Base-by-base conservation (phyloP, 1,284 basidiomycete genomes). In the Trichosporon faecale region DNA sequence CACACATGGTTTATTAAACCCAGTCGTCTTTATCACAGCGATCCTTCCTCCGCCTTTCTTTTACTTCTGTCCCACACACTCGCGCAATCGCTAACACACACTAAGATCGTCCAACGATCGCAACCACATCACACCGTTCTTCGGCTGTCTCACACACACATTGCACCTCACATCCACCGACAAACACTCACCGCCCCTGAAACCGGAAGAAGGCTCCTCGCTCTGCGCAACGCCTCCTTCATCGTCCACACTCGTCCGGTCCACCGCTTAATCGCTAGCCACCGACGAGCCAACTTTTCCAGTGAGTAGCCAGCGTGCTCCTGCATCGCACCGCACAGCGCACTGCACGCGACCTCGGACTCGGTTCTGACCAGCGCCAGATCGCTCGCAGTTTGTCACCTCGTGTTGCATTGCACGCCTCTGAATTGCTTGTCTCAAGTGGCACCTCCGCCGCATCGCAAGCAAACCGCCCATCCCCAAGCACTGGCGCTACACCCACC, bases 1-100 rank as follows among this genome's bases (percentile, higher is more conserved):
- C 57, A 57, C 55, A 31, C 29, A 33, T 60, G 57, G 57, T 31
- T 55, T 33, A 60, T 60, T 60, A 60, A 29, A 60, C 57, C 57
- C 57, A 60, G 52, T 18, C 29, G 57, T 52, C 49, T 61, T 18
- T 16, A 37, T 64, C 63, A 2, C 35, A 64, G 21, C 57, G 57
- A 57, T 29, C 55, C 25, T 37, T 63, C 61, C 61, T 63, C 61
- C 31, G 35, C 61, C 5, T 9, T 63, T 63, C 35, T 33, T 37
- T 35, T 12, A 6, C 29, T 37, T 63, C 61, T 37, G 31, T 63
- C 25, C 27, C 55, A 57, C 11, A 29, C 25, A 29, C 55, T 16
- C 55, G 16, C 52, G 23, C 52, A 12, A 27, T 60, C 55, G 55
- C 55, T 60, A 60, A 60, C 55, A 60, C 27, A 60, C 55, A 60